phyloP scores from a whole-genome alignment of 1,284 basidiomycete species.

The Coniferiporia weirii region DNA sequence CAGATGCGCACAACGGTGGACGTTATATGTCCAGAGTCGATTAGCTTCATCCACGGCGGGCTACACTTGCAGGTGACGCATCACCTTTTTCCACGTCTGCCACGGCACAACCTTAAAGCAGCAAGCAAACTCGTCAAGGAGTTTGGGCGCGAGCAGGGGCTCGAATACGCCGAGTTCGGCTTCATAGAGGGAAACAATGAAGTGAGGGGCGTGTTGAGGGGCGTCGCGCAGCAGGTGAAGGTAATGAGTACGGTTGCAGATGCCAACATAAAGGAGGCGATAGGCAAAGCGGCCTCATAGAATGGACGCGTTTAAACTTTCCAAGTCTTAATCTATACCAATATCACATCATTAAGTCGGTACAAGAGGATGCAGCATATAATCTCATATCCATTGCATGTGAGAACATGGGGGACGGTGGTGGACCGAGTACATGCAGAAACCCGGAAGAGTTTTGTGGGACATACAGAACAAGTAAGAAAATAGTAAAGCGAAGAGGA shows the following conservation, averaged over 20 bases:
- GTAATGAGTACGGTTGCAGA: conserved; percentile 72
- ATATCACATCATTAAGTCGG: background rate
- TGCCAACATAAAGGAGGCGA: conserved; percentile 53
- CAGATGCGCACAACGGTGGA: conserved; percentile 96
- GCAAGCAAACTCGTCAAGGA: conserved; percentile 81
- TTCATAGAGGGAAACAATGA: conserved; percentile 82
- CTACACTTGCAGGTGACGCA: conserved; percentile 95
- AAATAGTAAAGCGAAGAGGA: conserved; percentile 27
- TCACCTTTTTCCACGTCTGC: conserved; percentile 93
- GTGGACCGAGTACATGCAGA: conserved; percentile 27
- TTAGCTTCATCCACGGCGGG: conserved; percentile 92
- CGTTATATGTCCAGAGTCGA: conserved; percentile 78
- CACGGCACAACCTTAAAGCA: conserved; percentile 85
- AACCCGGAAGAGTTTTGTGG: conserved; percentile 20
- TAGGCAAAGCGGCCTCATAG: conserved; percentile 30
- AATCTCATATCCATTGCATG: conserved; percentile 16
- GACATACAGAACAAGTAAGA: conserved; percentile 30
- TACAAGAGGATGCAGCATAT: conserved; percentile 4
- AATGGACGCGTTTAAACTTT: background rate
- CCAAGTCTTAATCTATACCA: background rate
- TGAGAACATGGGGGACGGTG: conserved; percentile 8
- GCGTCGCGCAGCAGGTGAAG: conserved; percentile 79
- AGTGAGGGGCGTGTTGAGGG: conserved; percentile 69
- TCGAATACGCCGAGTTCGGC: conserved; percentile 87
- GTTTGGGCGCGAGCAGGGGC: conserved; percentile 78